Base-by-base conservation (phyloP, 2,329 filamentous ascomycete species). In the Alternaria atra region DNA sequence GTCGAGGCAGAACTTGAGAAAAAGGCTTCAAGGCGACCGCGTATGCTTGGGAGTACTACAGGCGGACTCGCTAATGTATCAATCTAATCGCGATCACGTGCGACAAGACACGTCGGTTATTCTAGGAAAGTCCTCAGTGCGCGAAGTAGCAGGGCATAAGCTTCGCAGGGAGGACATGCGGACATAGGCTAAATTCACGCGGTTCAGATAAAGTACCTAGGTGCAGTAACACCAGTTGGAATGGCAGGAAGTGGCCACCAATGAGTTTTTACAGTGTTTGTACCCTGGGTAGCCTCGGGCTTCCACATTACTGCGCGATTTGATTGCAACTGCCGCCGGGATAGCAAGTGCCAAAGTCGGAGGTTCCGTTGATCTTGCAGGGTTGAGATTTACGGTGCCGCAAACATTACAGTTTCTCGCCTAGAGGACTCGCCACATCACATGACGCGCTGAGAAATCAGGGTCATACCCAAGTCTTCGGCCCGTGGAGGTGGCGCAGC, bases 401-500 rank as follows among this genome's bases (percentile, higher is more conserved):
- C 27, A 30, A 32, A 47, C 29, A 35, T 32, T 37, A 52, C 25
- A 46, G 35, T 27, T 35, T 29, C 15, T 44, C 15, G 35, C 34
- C 27, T 12, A 13, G 25, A 47, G 25, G 13, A 43, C 32, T 50
- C 37, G 52, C 39, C 57, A 56, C 52, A 51, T 20, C 52, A 60
- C 57, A 35, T 60, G 44, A 60, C 44, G 34, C 30, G 57, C 37
- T 44, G 52, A 60, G 39, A 30, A 50, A 48, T 44, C 52, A 50
- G 29, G 43, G 43, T 43, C 40, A 48, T 27, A 27, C 29, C 34
- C 29, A 34, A 20, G 17, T 25, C 23, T 29, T 34, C 57, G 57
- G 57, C 35, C 57, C 46, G 52, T 50, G 57, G 46, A 56, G 52
- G 37, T 55, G 56, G 57, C 50, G 50, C 52, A 51, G 57, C 37